A percentile compares a stretch with the other conserved stretches of the same genome.
phyloP scores from a whole-genome alignment of 257 asterid genomes.

The Linaria vulgaris region DNA sequence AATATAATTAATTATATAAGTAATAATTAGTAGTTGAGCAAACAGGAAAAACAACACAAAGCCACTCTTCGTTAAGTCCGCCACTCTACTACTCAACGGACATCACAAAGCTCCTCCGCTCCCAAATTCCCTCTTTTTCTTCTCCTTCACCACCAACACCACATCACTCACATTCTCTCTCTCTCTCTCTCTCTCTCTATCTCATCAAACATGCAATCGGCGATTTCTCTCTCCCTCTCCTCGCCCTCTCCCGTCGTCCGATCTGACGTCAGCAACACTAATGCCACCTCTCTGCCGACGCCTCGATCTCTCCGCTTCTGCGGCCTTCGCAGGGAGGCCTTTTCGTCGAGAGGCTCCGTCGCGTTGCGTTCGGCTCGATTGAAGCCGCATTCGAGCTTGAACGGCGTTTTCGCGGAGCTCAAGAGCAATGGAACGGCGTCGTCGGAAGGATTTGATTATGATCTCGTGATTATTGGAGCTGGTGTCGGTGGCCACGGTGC shows the following conservation, averaged over 20 bases:
- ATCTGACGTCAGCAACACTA: constrained; percentile 36
- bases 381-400: constrained; percentile 27
- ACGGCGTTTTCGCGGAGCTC: constrained; percentile 47
- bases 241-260: constrained; percentile 49
- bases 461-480: constrained; percentile 93
- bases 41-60: constrained; percentile 5
- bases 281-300: constrained; percentile 27
- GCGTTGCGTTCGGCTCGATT: constrained; percentile 38
- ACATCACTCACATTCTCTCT: background rate
- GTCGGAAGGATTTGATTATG: constrained; percentile 70
- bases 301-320: constrained; percentile 80
- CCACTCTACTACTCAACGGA: constrained; percentile 55
- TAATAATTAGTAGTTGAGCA: constrained; percentile 15
- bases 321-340: constrained; percentile 76
- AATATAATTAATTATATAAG: background rate
- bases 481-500: constrained; percentile 99
- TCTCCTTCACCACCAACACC: constrained; percentile 13
- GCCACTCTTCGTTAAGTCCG: constrained; percentile 62
- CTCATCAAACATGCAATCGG: constrained; percentile 53
- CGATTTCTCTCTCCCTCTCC: constrained; percentile 60
- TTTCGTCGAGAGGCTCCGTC: constrained; percentile 33
- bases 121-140: constrained; percentile 18
- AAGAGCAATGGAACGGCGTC: constrained; percentile 54
- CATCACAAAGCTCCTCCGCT: constrained; percentile 51
- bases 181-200: constrained; percentile 19